These are phyloP conservation scores for Verticillium zaregamsianum DNA, from an alignment of 2,329 filamentous ascomycete genomes.

Conservation along the genomic window DNA sequence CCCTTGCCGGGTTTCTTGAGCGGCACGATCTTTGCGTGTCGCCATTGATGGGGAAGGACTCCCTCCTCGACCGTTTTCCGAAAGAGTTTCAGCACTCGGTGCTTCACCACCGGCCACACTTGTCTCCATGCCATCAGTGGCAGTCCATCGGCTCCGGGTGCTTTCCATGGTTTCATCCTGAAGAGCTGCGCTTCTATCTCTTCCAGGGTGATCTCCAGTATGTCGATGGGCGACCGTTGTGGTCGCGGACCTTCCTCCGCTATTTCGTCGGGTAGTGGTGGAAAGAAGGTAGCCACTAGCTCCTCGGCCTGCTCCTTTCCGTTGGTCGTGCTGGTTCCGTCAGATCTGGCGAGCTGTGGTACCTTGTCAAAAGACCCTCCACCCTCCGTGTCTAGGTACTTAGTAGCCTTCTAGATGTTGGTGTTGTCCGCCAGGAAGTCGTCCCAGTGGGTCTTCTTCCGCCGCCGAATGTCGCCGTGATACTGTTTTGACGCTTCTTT, in stretches of 20 bases:
- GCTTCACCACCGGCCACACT: conserved; percentile 8
- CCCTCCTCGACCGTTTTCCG: conserved; percentile 6
- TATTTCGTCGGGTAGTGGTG: conserved; percentile 13
- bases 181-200: conserved; percentile 16
- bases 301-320: conserved; percentile 14
- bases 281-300: conserved; percentile 16
- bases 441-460: conserved; percentile 20
- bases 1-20: conserved; percentile 21
- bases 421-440: conserved; percentile 20
- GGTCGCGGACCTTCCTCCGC: conserved; percentile 10
- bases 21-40: conserved; percentile 20
- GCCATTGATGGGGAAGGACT: not conserved
- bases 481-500: conserved; percentile 18
- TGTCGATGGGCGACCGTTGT: not conserved
- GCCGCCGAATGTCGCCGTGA: conserved; percentile 17
- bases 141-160: conserved; percentile 14
- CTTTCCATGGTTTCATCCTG: conserved; percentile 15
- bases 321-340: conserved; percentile 11
- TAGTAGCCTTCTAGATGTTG: conserved; percentile 24
- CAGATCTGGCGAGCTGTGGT: conserved; percentile 13
- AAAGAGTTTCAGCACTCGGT: conserved; percentile 12
- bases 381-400: conserved; percentile 18
- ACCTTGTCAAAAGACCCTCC: conserved; percentile 18
- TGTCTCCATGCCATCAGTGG: conserved; percentile 13
- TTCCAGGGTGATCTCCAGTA: conserved; percentile 14